Evolutionary conservation across 2,329 filamentous ascomycete species (phyloP).

Genomic region (Ilyonectria destructans): DNA sequence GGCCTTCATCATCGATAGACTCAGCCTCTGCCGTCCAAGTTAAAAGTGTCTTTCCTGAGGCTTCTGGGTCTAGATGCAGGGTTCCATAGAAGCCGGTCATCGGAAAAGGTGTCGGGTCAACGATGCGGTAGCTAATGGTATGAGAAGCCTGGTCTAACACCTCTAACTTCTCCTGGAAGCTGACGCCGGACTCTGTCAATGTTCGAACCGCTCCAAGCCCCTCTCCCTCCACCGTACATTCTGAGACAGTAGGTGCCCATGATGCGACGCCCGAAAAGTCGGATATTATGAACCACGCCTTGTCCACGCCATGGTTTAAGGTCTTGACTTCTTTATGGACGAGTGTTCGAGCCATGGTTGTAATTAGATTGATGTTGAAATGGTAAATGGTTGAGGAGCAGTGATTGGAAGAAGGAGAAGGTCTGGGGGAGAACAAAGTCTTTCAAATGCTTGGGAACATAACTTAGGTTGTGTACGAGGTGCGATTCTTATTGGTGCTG

Average conservation of each 20-base stretch:
- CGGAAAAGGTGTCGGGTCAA: slow-evolving; percentile 16
- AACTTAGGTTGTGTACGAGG: too few relatives aligned
- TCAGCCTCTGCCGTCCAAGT: slow-evolving; percentile 9
- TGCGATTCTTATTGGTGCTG: too few relatives aligned
- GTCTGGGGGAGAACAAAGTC: too few relatives aligned
- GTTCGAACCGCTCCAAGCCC: slow-evolving; percentile 5
- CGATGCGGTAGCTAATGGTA: slow-evolving; percentile 8
- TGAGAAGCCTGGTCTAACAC: not conserved
- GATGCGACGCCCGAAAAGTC: slow-evolving; percentile 5
- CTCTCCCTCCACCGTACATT: slow-evolving; percentile 4
- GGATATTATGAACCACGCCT: slow-evolving; percentile 1
- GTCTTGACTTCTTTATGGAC: slow-evolving; percentile 9
- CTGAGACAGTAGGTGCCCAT: slow-evolving; percentile 6
- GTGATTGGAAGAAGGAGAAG: too few relatives aligned
- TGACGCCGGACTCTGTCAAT: not conserved
- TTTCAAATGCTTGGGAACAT: too few relatives aligned
- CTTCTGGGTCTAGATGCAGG: not conserved
- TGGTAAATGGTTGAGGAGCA: too few relatives aligned
- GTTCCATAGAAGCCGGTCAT: slow-evolving; percentile 12
- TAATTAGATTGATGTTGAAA: too few relatives aligned
- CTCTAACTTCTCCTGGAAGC: slow-evolving; percentile 6
- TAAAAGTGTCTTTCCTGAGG: not conserved
- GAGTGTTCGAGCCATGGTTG: not conserved
- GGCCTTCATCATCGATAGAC: slow-evolving; percentile 10
- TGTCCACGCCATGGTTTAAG: not conserved